A percentile compares a stretch with the other conserved stretches of the same genome.
These are phyloP conservation scores for Linum trigynum DNA, from an alignment of 345 rosid genomes.

Conservation along the genomic window DNA sequence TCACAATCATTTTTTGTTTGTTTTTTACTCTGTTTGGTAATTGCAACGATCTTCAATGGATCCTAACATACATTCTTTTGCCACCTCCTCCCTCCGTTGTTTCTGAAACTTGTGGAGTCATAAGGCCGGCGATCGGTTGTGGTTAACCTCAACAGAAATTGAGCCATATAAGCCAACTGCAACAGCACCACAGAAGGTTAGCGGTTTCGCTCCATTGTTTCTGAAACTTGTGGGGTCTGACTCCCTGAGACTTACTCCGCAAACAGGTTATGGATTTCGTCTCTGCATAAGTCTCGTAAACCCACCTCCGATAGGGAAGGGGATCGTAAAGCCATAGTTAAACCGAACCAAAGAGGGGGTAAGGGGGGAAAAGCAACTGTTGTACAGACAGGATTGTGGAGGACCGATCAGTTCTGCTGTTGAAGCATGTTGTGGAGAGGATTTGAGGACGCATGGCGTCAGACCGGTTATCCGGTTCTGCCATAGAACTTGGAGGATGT, in stretches of 20 bases:
- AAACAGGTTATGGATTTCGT: conserved; percentile 46
- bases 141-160: too few relatives aligned
- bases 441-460: conserved; percentile 42
- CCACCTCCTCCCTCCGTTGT: too few relatives aligned
- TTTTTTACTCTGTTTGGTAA: too few relatives aligned
- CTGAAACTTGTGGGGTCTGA: conserved; percentile 51
- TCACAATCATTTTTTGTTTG: too few relatives aligned
- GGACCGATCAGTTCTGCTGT: conserved; percentile 47
- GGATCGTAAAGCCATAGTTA: neutral
- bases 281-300: conserved; percentile 36
- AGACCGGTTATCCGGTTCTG: conserved; percentile 50
- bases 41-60: too few relatives aligned
- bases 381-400: conserved; percentile 41
- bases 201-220: conserved; percentile 50
- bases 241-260: conserved; percentile 47
- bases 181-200: neutral
- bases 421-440: conserved; percentile 41
- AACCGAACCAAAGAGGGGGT: neutral
- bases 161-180: too few relatives aligned
- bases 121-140: too few relatives aligned
- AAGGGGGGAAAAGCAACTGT: neutral
- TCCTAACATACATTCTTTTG: too few relatives aligned
- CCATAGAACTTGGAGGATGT: conserved; percentile 55
- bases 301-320: conserved; percentile 28
- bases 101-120: too few relatives aligned